phyloP scores from a whole-genome alignment of 371 early-diverging fungal genomes.

The Entomophthora muscae region DNA sequence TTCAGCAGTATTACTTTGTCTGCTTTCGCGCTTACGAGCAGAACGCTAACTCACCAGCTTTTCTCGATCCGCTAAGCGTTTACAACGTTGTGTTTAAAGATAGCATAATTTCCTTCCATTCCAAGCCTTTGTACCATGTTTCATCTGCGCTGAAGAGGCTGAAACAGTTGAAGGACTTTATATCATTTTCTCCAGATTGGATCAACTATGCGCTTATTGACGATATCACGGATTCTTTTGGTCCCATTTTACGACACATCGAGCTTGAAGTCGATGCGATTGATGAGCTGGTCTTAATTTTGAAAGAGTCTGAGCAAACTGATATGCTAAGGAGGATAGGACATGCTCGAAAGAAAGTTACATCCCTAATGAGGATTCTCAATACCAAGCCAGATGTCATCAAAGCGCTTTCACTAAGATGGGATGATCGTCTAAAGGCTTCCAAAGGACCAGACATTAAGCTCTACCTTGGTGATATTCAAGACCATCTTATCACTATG shows the following conservation, averaged over 20 bases:
- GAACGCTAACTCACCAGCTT: slow-evolving; percentile 36
- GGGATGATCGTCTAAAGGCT: too few relatives aligned
- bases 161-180: slow-evolving; percentile 41
- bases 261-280: slow-evolving; percentile 83
- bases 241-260: slow-evolving; percentile 50
- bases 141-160: slow-evolving; percentile 57
- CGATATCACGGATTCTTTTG: too few relatives aligned
- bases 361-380: slow-evolving; percentile 51
- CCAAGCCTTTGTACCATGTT: slow-evolving; percentile 45
- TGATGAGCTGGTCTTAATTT: slow-evolving; percentile 76
- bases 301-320: slow-evolving; percentile 67
- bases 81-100: slow-evolving; percentile 67
- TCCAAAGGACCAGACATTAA: too few relatives aligned
- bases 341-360: slow-evolving; percentile 58
- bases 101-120: slow-evolving; percentile 67
- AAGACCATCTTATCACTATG: too few relatives aligned
- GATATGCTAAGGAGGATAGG: slow-evolving; percentile 82
- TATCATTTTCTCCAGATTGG: slow-evolving; percentile 41
- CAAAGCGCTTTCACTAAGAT: slow-evolving; percentile 43
- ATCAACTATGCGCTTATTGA: slow-evolving; percentile 72
- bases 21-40: slow-evolving; percentile 60
- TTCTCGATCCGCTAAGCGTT: slow-evolving; percentile 56
- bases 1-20: slow-evolving; percentile 85
- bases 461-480: too few relatives aligned
- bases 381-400: slow-evolving; percentile 63